Percentiles rank a stretch among this genome's conserved stretches.
Conservation (phyloP, 192 early-diverging fungal genomes). For the Coemansia sp. region DNA sequence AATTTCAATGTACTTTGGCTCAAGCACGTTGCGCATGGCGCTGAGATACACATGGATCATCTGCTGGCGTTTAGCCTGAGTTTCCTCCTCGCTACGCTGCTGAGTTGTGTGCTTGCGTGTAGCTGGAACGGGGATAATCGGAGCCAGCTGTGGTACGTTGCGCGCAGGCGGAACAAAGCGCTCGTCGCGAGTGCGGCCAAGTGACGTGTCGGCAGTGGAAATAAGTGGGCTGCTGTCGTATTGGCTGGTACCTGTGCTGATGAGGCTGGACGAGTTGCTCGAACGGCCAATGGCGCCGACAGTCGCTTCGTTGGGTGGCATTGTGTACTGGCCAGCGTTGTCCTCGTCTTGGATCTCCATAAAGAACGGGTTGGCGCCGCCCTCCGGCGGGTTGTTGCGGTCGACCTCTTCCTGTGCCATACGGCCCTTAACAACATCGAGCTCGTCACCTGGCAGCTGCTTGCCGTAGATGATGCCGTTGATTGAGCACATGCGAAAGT, state of each 20-base stretch:
- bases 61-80: conserved; percentile 26
- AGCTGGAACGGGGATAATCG: background rate
- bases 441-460: conserved; percentile 67
- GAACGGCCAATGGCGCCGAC: conserved; percentile 6
- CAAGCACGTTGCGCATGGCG: conserved; percentile 66
- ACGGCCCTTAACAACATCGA: conserved; percentile 58
- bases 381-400: conserved; percentile 55
- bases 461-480: conserved; percentile 84
- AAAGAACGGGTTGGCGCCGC: conserved; percentile 42
- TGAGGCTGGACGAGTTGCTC: conserved; percentile 37
- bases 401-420: conserved; percentile 56
- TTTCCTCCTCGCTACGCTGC: conserved; percentile 28
- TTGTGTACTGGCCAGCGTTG: background rate
- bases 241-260: conserved; percentile 36
- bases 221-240: conserved; percentile 52
- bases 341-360: conserved; percentile 46
- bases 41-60: conserved; percentile 59
- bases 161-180: background rate
- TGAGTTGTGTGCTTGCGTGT: conserved; percentile 40
- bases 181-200: conserved; percentile 6
- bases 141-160: background rate
- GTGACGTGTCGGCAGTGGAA: conserved; percentile 24
- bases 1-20: conserved; percentile 63
- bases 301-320: conserved; percentile 9
- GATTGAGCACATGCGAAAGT: conserved; percentile 92